Evolutionary conservation across 768 basidiomycete genomes (phyloP).

Genomic region (Calocera cornea): DNA sequence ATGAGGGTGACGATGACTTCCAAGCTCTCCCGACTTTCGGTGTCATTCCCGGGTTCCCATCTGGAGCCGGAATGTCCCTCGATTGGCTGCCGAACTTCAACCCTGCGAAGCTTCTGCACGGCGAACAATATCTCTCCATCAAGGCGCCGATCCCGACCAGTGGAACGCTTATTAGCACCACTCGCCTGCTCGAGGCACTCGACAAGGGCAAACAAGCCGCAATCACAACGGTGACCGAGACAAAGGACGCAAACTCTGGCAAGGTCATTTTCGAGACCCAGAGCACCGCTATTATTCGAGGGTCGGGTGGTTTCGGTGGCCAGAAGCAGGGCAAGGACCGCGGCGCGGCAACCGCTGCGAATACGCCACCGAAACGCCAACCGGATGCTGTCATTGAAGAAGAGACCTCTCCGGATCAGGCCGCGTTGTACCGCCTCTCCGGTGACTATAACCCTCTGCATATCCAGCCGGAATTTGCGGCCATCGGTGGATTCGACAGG

Average conservation of each 20-base stretch:
- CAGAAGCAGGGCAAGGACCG: slow-evolving; percentile 77
- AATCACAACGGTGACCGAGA: slow-evolving; percentile 64
- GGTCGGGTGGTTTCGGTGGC: slow-evolving; percentile 92
- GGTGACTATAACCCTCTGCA: slow-evolving; percentile 89
- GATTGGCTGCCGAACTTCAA: slow-evolving; percentile 94
- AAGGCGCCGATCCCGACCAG: slow-evolving; percentile 74
- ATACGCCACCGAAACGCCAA: slow-evolving; percentile 62
- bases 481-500: slow-evolving; percentile 85
- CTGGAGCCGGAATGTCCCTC: slow-evolving; percentile 49
- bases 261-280: slow-evolving; percentile 83
- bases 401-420: slow-evolving; percentile 67
- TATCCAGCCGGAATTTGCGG: slow-evolving; percentile 89
- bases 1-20: slow-evolving; percentile 80
- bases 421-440: slow-evolving; percentile 82
- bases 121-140: slow-evolving; percentile 88
- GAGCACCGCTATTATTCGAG: slow-evolving; percentile 81
- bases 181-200: slow-evolving; percentile 64
- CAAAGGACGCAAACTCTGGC: slow-evolving; percentile 65
- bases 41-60: slow-evolving; percentile 79
- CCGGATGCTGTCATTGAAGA: slow-evolving; percentile 85
- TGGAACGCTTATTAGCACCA: slow-evolving; percentile 62
- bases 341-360: slow-evolving; percentile 72
- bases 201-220: slow-evolving; percentile 92
- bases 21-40: slow-evolving; percentile 84
- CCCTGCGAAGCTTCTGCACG: slow-evolving; percentile 91